Base-by-base conservation (phyloP, 768 basidiomycete genomes). In the Mycena maculata region DNA sequence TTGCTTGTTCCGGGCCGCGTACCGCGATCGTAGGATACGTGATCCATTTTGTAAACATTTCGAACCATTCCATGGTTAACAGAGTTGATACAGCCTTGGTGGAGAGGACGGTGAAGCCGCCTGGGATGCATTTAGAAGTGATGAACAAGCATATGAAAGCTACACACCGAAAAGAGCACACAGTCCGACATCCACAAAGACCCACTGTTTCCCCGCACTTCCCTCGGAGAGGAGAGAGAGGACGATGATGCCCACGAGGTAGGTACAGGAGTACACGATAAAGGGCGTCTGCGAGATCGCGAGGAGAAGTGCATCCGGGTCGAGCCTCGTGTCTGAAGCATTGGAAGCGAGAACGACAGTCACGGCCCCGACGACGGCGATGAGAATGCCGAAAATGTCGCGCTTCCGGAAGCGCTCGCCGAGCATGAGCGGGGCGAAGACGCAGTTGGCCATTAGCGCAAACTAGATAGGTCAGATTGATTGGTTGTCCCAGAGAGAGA, bases 31-130 rank as follows among this genome's bases (percentile, higher is more conserved):
- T 81, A 20, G 93, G 92, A 75, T 95, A 96, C 10, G 93, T 93
- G 64, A 96, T 90, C 90, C 90, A 91, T 62, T 90, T 84, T 12
- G 84, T 82, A 79, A 96, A 92, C 68, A 95, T 89, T 16, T 88
- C 83, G 27, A 92, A 79, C 85, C 93, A 92, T 75, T 92, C 83
- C 70, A 88, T 82, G 30, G 94, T 94, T 50, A 99, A 80, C 23
- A 99, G 82, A 0, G 92, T 94, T 16, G 95, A 96, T 45, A 97
- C 77, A 0, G 93, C 97, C 75, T 99, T 99, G 11, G 97, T 98
- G 1, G 93, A 88, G 2, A 99, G 83, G 0, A 99, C 97, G 4
- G 96, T 97, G 77, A 95, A 98, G 4, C 93, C 95, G n/a, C 94
- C 93, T 93, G 55, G 25, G 25, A 55, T 38, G 39, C n/a, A 31